phyloP scores from a whole-genome alignment of 345 rosid genomes.

The Conringia planisiliqua region DNA sequence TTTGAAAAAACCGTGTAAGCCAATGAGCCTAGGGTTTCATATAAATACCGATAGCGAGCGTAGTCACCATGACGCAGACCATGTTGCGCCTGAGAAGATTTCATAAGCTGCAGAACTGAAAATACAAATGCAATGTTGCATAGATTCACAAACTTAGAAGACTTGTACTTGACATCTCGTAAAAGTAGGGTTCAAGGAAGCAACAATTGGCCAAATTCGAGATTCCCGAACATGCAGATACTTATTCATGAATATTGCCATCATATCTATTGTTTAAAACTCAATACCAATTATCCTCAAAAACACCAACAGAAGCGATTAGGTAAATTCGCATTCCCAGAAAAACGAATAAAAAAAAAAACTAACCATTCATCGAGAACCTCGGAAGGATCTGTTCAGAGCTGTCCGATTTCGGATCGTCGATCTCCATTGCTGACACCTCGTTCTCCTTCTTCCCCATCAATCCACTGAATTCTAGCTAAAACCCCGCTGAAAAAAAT shows the following conservation, averaged over 20 bases:
- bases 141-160: neutral
- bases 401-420: constrained; percentile 46
- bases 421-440: constrained; percentile 66
- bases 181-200: neutral
- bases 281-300: neutral
- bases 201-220: neutral
- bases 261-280: neutral
- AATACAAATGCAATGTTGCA: neutral
- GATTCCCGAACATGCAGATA: constrained; percentile 14
- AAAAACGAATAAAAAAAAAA: neutral
- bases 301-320: neutral
- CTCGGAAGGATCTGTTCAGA: constrained; percentile 61
- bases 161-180: neutral
- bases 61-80: constrained; percentile 97
- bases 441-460: constrained; percentile 51
- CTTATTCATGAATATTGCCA: neutral
- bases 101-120: constrained; percentile 83
- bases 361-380: constrained; percentile 75
- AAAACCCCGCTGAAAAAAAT: neutral
- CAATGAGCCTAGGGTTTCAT: constrained; percentile 5
- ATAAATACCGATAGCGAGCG: constrained; percentile 71
- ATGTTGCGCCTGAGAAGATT: constrained; percentile 95
- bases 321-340: neutral
- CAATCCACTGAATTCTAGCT: constrained; percentile 9
- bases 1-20: neutral